Evolutionary conservation across 1,284 basidiomycete species (phyloP), one percentile per base, ranked within the genome.

Genomic region (Coniferiporia weirii): DNA sequence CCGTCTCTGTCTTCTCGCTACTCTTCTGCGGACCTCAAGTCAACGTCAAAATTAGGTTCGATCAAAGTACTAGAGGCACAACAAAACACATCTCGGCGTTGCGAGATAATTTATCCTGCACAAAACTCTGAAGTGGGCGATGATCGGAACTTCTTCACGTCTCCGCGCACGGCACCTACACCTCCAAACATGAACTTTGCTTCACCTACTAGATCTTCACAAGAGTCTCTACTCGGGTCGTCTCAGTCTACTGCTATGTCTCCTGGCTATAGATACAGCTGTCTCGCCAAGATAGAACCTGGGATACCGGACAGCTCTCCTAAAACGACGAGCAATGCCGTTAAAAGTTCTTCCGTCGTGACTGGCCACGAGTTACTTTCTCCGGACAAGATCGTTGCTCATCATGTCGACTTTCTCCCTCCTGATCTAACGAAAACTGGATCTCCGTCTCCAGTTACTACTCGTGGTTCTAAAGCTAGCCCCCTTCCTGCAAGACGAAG

Each of bases 11-110:
- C 61, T 32, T 43, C 57, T 48, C 57, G 61, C 8, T 57, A 59
- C 44, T 62, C 61, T 19, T 62, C 61, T 36, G 61, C 61, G 15
- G 61, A 62, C 34, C 57, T 62, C 36, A 62, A 59, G 27, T 59
- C 61, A 36, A 51, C 49, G 17, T 20, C 53, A 40, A 53, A 35
- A 52, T 36, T n/a, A 5, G 5, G 5, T 27, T 27, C 38, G 38
- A 40, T 15, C 3, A 40, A 10, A 40, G 12, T 15, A 40, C 15
- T 40, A 15, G 15, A 10, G 15, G 3, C 3, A 15, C 12, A 10
- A 15, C 38, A 40, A 7, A 9, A 40, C 15, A 3, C 3, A 40
- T 40, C 38, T 27, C 61, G 56, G 27, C 27, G 27, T 27, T 12
- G 51, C 54, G 35, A 55, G 13, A 22, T 52, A 19, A 34, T 56